These are phyloP conservation scores for Macadamia integrifolia DNA, from an alignment of 164 flowering plant species.

Conservation along the genomic window DNA sequence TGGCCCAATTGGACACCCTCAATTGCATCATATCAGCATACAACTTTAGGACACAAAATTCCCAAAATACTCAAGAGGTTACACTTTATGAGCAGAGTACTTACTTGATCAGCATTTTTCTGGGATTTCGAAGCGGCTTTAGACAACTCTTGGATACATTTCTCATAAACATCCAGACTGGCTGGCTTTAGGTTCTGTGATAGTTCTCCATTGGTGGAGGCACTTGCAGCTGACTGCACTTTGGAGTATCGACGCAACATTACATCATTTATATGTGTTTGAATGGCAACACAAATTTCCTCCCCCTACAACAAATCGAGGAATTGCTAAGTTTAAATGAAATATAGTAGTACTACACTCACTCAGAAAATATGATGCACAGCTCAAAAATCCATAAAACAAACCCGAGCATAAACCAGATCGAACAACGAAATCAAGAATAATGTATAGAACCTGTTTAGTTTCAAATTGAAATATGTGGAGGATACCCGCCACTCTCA, in stretches of 20 bases:
- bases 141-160: conserved; percentile 68
- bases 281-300: conserved; percentile 98
- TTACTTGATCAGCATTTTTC: conserved; percentile 57
- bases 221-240: conserved; percentile 61
- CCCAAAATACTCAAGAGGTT: too few relatives aligned
- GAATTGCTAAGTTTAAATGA: neutral
- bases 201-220: conserved; percentile 63
- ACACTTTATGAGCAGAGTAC: conserved; percentile 8
- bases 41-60: too few relatives aligned
- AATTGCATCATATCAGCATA: too few relatives aligned
- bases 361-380: too few relatives aligned
- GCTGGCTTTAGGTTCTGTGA: conserved; percentile 41
- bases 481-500: conserved; percentile 99
- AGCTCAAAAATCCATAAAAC: too few relatives aligned
- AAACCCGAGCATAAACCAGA: neutral
- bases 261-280: conserved; percentile 98
- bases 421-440: neutral
- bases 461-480: conserved; percentile 99
- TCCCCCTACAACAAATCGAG: conserved; percentile 60
- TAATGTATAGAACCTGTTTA: conserved; percentile 60
- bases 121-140: conserved; percentile 77
- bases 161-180: conserved; percentile 59
- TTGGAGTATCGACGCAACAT: conserved; percentile 97
- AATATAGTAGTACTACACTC: neutral
- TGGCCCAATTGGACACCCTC: too few relatives aligned